Conservation (phyloP, 306 rosid genomes). For the Corylus americana region DNA sequence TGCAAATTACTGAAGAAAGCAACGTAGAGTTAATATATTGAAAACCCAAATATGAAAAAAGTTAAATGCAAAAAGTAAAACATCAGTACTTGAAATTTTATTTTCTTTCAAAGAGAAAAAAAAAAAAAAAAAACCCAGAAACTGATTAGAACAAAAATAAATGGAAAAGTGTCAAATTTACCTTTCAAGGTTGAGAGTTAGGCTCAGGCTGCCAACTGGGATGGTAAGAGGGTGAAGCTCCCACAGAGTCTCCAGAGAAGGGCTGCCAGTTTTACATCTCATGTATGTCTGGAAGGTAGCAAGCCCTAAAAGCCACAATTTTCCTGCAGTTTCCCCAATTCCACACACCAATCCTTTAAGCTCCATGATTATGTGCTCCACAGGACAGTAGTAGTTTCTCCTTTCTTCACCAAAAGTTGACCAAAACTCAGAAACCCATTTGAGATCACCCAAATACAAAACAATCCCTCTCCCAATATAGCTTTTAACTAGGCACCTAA, state of each 20-base stretch:
- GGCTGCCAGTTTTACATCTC: slow-evolving; percentile 64
- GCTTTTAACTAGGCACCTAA: slow-evolving; percentile 63
- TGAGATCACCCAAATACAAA: slow-evolving; percentile 75
- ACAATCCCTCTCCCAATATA: slow-evolving; percentile 70
- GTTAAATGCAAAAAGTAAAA: not conserved
- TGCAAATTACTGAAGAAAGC: slow-evolving; percentile 44
- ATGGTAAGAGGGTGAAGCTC: slow-evolving; percentile 76
- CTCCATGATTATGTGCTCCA: slow-evolving; percentile 73
- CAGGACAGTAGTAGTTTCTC: slow-evolving; percentile 44
- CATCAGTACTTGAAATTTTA: too few species aligned
- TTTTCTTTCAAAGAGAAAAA: not conserved
- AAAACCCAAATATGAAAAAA: not conserved
- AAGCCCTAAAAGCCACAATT: slow-evolving; percentile 71
- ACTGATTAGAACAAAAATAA: not conserved
- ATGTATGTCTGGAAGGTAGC: slow-evolving; percentile 66
- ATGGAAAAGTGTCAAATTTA: slow-evolving; percentile 8
- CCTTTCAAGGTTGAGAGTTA: slow-evolving; percentile 77
- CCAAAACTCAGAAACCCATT: slow-evolving; percentile 82
- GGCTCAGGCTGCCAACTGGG: slow-evolving; percentile 73
- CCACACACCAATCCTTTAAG: slow-evolving; percentile 58
- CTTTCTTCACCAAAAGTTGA: slow-evolving; percentile 48
- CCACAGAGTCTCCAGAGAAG: slow-evolving; percentile 78
- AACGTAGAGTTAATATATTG: slow-evolving; percentile 1
- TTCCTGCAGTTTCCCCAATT: slow-evolving; percentile 53
- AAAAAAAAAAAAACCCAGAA: not conserved